These are phyloP conservation scores for Daldinia sp. DNA, from an alignment of 2,329 filamentous ascomycete genomes.

Conservation along the genomic window DNA sequence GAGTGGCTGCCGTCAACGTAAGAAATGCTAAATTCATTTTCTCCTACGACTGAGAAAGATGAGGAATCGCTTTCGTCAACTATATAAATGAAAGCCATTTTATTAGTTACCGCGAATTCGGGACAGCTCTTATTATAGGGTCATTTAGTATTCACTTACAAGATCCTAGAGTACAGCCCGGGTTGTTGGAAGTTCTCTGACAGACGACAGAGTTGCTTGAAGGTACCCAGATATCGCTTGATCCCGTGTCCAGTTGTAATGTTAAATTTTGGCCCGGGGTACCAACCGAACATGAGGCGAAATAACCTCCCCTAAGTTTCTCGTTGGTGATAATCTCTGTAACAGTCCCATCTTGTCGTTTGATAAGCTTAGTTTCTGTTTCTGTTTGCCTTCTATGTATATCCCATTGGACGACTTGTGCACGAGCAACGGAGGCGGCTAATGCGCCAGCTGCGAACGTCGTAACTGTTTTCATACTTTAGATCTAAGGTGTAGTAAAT, in stretches of 20 bases:
- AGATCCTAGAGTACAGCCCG: constrained; percentile 54
- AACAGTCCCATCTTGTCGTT: constrained; percentile 51
- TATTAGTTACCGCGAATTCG: constrained; percentile 33
- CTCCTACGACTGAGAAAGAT: constrained; percentile 55
- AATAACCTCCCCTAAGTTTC: constrained; percentile 59
- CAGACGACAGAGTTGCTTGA: constrained; percentile 52
- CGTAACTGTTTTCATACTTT: constrained; percentile 41
- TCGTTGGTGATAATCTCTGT: constrained; percentile 57
- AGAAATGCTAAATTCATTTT: constrained; percentile 61
- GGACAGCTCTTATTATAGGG: neutral
- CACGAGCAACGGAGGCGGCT: constrained; percentile 42
- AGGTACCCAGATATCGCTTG: constrained; percentile 71
- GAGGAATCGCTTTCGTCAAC: constrained; percentile 57
- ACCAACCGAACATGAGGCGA: constrained; percentile 64
- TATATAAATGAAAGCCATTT: constrained; percentile 40
- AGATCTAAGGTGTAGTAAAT: neutral
- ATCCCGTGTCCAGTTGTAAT: constrained; percentile 70
- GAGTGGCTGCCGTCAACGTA: constrained; percentile 69
- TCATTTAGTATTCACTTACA: constrained; percentile 50
- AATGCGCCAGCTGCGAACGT: constrained; percentile 42
- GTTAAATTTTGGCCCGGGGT: constrained; percentile 64
- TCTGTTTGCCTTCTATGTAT: constrained; percentile 51
- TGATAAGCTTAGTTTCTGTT: constrained; percentile 45
- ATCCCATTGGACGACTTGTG: constrained; percentile 57
- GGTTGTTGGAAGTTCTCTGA: constrained; percentile 32